phyloP scores from a whole-genome alignment of 2,329 filamentous ascomycete genomes.

The Ophiostoma sp. region DNA sequence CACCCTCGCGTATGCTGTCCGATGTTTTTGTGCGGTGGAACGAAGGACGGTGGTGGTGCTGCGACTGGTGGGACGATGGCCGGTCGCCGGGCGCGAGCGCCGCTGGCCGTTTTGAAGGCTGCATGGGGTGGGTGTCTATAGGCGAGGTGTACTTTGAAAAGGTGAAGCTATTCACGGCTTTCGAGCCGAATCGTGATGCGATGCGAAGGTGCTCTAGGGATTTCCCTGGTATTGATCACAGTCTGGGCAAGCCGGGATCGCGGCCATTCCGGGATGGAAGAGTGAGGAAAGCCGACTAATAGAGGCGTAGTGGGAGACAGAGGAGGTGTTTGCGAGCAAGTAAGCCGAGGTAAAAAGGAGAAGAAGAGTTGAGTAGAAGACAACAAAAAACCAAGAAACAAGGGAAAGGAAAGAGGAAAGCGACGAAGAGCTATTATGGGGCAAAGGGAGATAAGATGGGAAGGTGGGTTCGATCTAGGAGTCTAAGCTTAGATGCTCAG shows the following conservation, averaged over 20 bases:
- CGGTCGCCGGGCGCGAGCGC: conserved; percentile 7
- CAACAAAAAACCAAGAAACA: not conserved
- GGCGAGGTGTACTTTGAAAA: not conserved
- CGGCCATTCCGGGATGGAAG: not conserved
- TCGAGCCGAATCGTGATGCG: not conserved
- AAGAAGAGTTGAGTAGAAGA: not conserved
- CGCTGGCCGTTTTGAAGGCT: conserved; percentile 8
- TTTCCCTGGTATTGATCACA: not conserved
- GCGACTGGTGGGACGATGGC: not conserved
- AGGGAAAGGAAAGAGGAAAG: not conserved
- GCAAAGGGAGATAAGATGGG: conserved; percentile 10
- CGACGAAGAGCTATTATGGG: not conserved
- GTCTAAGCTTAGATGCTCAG: not conserved
- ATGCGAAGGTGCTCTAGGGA: not conserved
- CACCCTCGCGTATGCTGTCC: not conserved
- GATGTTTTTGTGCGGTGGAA: not conserved
- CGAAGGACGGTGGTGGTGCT: not conserved
- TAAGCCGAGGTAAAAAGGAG: not conserved
- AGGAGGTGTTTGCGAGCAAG: not conserved
- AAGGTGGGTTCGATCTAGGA: not conserved
- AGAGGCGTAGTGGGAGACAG: not conserved
- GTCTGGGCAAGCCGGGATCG: not conserved
- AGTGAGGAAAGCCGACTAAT: too few species aligned
- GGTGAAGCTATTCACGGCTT: not conserved
- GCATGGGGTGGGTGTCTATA: not conserved